Evolutionary conservation across 768 basidiomycete genomes (phyloP), one percentile per base, ranked within the genome.

Genomic region (Phaffia australis): DNA sequence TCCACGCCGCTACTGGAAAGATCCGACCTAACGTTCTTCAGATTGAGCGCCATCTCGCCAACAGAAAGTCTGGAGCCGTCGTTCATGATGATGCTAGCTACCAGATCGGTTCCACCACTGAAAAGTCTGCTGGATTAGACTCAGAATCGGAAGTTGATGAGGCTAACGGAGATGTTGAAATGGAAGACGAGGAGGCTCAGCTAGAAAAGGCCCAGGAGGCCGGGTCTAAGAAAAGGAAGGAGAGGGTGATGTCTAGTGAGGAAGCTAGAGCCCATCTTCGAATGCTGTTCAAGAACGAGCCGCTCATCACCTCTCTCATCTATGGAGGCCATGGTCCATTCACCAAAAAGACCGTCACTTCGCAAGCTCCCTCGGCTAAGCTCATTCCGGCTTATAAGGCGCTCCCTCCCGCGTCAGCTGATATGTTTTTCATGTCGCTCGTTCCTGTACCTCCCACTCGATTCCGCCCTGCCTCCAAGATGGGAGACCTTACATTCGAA

Each of bases 351-450:
- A 32, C 32, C 29, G 51, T 42, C 32, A 55, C 62, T 23, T 62
- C 60, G 30, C 46, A 35, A n/a, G 29, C 42, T 15, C 51, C 60
- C 30, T 42, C 35, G 11, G 35, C 35, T 11, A 42, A 42, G 35
- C 35, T 42, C 35, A 42, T 42, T 42, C 35, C 35, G 11, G 35
- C 35, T 42, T 42, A 42, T 11, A 42, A 42, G 35, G 4, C 35
- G 11, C 35, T 42, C 11, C 66, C 64, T 0, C 49, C 70, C 29
- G 63, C 72, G n/a, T 68, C 72, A 2, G 87, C 92, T 54, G 95
- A 98, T 75, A 91, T 98, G 83, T 98, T 98, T 77, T 99, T 99
- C 81, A 80, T 97, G 79, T 88, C 93, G 46, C 90, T 88, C 61
- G 76, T 99, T 25, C 85, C 90, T 35, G 88, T 98, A 23, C 83